phyloP scores from a whole-genome alignment of 192 early-diverging fungal species.

The Mortierella claussenii region DNA sequence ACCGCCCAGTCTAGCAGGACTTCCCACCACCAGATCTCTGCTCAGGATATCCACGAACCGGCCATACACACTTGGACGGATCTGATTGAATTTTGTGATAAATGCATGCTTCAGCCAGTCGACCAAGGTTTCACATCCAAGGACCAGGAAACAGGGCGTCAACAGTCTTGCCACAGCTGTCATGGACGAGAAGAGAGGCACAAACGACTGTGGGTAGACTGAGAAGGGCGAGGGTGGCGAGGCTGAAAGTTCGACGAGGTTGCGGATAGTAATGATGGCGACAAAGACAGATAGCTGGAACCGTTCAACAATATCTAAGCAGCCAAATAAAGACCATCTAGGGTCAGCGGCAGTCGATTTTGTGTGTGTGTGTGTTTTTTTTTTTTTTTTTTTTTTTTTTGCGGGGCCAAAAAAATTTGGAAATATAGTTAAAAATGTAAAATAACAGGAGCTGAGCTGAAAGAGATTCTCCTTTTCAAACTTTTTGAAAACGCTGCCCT shows the following conservation, averaged over 20 bases:
- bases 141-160: slow-evolving; percentile 87
- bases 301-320: slow-evolving; percentile 92
- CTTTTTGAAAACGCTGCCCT: slow-evolving; percentile 95
- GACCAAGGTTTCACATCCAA: slow-evolving; percentile 89
- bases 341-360: too few relatives aligned
- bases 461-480: slow-evolving; percentile 98
- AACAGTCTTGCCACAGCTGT: slow-evolving; percentile 74
- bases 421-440: neutral
- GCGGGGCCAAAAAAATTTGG: neutral
- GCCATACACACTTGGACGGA: slow-evolving; percentile 87
- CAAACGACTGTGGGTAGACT: slow-evolving; percentile 68
- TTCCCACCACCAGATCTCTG: slow-evolving; percentile 80
- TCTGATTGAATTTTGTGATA: slow-evolving; percentile 97
- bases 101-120: slow-evolving; percentile 99
- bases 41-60: slow-evolving; percentile 90
- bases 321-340: neutral
- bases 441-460: slow-evolving; percentile 77
- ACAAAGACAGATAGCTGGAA: slow-evolving; percentile 93
- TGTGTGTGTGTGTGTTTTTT: too few relatives aligned
- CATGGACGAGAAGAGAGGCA: slow-evolving; percentile 71
- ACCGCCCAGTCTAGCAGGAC: slow-evolving; percentile 55
- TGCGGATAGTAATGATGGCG: slow-evolving; percentile 89
- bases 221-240: slow-evolving; percentile 71
- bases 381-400: too few relatives aligned
- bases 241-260: slow-evolving; percentile 86